Evolutionary conservation across 129 eudicot genomes (phyloP).

Genomic region (Glebionis coronaria): DNA sequence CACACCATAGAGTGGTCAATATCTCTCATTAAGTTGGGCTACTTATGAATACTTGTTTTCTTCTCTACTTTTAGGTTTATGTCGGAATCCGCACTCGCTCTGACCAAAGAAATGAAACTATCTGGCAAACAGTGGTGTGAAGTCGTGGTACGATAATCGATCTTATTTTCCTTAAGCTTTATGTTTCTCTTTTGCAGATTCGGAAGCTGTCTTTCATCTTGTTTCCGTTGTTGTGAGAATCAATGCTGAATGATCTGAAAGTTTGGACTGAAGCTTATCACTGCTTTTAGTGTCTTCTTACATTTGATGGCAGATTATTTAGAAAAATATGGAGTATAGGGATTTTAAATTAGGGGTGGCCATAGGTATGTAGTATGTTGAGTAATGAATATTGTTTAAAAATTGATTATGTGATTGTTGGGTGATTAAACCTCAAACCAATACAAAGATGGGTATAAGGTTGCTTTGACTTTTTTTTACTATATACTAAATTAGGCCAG

Average conservation of each 20-base stretch:
- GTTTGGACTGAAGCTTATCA: neutral
- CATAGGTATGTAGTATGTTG: neutral
- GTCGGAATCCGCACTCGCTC: slow-evolving; percentile 82
- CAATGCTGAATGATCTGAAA: neutral
- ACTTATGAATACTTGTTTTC: slow-evolving; percentile 1
- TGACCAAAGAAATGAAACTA: slow-evolving; percentile 80
- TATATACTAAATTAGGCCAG: too few relatives aligned
- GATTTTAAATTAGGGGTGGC: neutral
- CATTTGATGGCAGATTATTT: too few relatives aligned
- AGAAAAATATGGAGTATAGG: too few relatives aligned
- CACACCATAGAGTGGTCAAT: too few relatives aligned
- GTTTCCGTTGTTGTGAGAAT: neutral
- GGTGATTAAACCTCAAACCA: too few relatives aligned
- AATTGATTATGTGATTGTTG: too few relatives aligned
- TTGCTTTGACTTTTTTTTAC: too few relatives aligned
- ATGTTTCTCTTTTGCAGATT: too few relatives aligned
- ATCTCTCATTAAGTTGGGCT: neutral
- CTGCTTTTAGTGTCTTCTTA: neutral
- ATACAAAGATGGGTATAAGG: too few relatives aligned
- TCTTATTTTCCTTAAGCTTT: neutral
- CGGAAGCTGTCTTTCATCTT: neutral
- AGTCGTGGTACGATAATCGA: slow-evolving; percentile 42
- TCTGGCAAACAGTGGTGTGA: slow-evolving; percentile 98
- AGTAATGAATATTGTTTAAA: too few relatives aligned
- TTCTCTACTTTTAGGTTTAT: slow-evolving; percentile 44